These are phyloP conservation scores for Candida sp. DNA, from an alignment of 1,139 yeast species.

Conservation along the genomic window DNA sequence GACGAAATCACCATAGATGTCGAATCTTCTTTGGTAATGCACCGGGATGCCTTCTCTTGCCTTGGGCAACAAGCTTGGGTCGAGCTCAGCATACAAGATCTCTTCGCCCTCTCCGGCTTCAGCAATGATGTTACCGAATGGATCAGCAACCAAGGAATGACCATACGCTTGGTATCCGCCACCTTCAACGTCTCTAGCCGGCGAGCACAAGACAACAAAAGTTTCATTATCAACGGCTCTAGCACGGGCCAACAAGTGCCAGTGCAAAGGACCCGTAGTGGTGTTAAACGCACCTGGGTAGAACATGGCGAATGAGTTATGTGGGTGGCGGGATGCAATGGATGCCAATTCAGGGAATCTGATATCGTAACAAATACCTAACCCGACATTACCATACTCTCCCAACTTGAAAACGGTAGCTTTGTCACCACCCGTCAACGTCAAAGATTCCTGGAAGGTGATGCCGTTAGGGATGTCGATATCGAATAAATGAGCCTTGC, in stretches of 20 bases:
- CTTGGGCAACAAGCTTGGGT: constrained; percentile 60
- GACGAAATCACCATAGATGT: constrained; percentile 76
- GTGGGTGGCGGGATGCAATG: constrained; percentile 71
- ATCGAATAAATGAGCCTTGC: constrained; percentile 90
- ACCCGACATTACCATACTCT: constrained; percentile 78
- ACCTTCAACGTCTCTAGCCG: constrained; percentile 74
- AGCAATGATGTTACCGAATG: constrained; percentile 76
- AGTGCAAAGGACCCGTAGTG: constrained; percentile 94
- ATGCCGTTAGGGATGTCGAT: constrained; percentile 91
- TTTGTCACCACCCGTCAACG: constrained; percentile 77
- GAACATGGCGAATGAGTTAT: constrained; percentile 83
- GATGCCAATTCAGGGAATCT: constrained; percentile 92
- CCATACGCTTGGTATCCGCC: constrained; percentile 91
- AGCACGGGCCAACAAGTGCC: constrained; percentile 87
- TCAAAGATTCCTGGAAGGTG: constrained; percentile 80
- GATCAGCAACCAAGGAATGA: constrained; percentile 87
- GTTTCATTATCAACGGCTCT: constrained; percentile 92
- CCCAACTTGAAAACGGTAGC: constrained; percentile 77
- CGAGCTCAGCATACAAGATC: constrained; percentile 79
- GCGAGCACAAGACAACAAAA: constrained; percentile 82
- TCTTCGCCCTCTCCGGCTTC: constrained; percentile 91
- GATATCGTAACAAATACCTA: constrained; percentile 93
- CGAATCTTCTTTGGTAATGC: constrained; percentile 76
- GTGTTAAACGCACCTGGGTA: constrained; percentile 98
- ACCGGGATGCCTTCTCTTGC: constrained; percentile 82